phyloP scores from a whole-genome alignment of 2,329 filamentous ascomycete species.

The Paecilomyces dactylethromorphus region DNA sequence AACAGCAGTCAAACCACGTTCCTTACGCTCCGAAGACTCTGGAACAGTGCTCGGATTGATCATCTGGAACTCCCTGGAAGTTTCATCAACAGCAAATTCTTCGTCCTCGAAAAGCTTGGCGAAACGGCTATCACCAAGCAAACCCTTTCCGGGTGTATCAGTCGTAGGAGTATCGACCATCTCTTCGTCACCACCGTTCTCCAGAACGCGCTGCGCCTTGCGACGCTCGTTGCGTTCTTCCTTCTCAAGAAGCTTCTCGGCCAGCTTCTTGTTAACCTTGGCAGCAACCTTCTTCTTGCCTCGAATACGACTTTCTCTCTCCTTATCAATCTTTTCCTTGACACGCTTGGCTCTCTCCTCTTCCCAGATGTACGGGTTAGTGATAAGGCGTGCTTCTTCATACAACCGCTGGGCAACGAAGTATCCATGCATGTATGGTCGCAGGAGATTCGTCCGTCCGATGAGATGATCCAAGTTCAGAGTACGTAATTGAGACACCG shows the following conservation, averaged over 20 bases:
- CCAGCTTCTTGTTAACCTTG: conserved; percentile 76
- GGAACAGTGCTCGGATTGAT: conserved; percentile 78
- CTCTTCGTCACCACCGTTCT: conserved; percentile 51
- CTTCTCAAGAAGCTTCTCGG: conserved; percentile 55
- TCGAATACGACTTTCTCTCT: conserved; percentile 88
- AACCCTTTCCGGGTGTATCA: conserved; percentile 44
- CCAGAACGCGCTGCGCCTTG: conserved; percentile 41
- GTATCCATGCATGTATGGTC: conserved; percentile 98
- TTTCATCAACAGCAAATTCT: conserved; percentile 88
- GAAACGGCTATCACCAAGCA: conserved; percentile 84
- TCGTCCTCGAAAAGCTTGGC: conserved; percentile 83
- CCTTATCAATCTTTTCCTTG: conserved; percentile 93
- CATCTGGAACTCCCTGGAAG: conserved; percentile 73
- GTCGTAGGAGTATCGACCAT: conserved; percentile 21
- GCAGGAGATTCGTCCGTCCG: conserved; percentile 79
- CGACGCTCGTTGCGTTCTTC: conserved; percentile 51
- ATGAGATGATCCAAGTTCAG: conserved; percentile 84
- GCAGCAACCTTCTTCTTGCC: conserved; percentile 82
- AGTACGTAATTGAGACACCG: conserved; percentile 73
- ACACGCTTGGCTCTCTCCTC: conserved; percentile 86
- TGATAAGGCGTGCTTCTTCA: conserved; percentile 87
- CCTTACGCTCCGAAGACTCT: conserved; percentile 22
- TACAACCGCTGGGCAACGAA: conserved; percentile 94
- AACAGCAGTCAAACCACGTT: conserved; percentile 53
- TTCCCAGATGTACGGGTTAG: conserved; percentile 89